Base-by-base conservation (phyloP, 2,329 filamentous ascomycete genomes). In the Cercospora nicotianae region DNA sequence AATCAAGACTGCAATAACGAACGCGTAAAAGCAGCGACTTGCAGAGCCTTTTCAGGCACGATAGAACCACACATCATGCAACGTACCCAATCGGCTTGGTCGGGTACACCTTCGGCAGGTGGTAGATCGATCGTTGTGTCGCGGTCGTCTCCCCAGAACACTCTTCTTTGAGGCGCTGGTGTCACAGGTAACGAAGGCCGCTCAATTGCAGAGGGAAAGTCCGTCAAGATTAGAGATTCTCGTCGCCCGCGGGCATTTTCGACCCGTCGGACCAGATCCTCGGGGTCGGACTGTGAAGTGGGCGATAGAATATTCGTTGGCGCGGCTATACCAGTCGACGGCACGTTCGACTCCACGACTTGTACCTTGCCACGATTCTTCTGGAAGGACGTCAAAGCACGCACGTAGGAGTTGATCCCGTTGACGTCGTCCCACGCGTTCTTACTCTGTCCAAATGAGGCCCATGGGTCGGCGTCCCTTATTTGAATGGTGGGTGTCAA, bases 371-470 rank as follows among this genome's bases (percentile, higher is more conserved):
- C 84, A 68, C 83, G 84, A 66, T 84, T 85, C 75, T 87, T 85
- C 77, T 89, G 88, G 74, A 91, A 89, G 4, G 80, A 77, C 63
- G 81, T 81, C 65, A 96, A 83, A 63, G 87, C 86, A 70, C 92
- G 91, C 64, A 98, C 91, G 77, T 97, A 99, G 70, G 87, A 87
- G 75, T 92, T 89, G 74, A 99, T 99, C 72, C 92, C 91, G 12
- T 92, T 91, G 63, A 96, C 87, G 63, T 92, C 91, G 75, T 99
- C 95, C 95, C 95, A 99, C 16, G 93, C 94, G 79, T 98, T 99
- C 63, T 72, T 76, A 61, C 84, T 87, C 58, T 89, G 86, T n/a
- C 55, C 72, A 78, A 91, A 97, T 58, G 85, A 85, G 70, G 88
- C 86, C 91, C 92, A 96, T 20, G 89, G 86, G 74, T 90, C 85